These are phyloP conservation scores for Aspergillus pseudotamarii DNA, from an alignment of 2,329 filamentous ascomycete genomes.

Conservation along the genomic window DNA sequence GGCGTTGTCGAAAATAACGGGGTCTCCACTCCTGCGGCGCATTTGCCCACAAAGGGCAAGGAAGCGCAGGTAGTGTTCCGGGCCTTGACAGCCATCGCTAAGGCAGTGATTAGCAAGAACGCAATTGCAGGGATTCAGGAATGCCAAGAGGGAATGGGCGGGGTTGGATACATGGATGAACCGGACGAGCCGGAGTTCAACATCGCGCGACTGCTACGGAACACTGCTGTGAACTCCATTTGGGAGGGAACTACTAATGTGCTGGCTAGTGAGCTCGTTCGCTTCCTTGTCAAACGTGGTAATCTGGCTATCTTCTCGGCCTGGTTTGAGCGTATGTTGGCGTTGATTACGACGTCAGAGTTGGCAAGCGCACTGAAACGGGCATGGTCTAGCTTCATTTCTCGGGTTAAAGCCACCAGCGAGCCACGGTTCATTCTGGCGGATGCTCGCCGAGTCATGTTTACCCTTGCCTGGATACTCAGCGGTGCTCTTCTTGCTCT, in stretches of 20 bases:
- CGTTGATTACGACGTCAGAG: constrained; percentile 13
- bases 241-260: constrained; percentile 77
- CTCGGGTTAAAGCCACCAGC: constrained; percentile 17
- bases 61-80: constrained; percentile 33
- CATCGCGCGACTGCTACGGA: constrained; percentile 66
- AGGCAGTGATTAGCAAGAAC: constrained; percentile 41
- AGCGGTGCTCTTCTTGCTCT: constrained; percentile 38
- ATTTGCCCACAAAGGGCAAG: constrained; percentile 43
- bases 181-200: constrained; percentile 63
- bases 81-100: constrained; percentile 34
- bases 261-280: constrained; percentile 57
- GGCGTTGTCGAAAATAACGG: constrained; percentile 57
- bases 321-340: constrained; percentile 46
- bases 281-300: constrained; percentile 32
- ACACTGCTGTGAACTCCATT: constrained; percentile 59
- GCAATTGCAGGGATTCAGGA: constrained; percentile 36
- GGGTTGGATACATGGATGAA: constrained; percentile 45
- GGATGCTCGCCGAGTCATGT: constrained; percentile 38
- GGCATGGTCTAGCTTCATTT: constrained; percentile 23
- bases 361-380: constrained; percentile 13
- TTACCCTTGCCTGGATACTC: constrained; percentile 41
- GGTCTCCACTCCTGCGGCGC: constrained; percentile 41
- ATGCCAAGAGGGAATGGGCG: constrained; percentile 43
- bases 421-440: constrained; percentile 27
- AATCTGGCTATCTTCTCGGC: constrained; percentile 35